Base-by-base conservation (phyloP, 768 basidiomycete genomes). In the Chalciporus piperatus region DNA sequence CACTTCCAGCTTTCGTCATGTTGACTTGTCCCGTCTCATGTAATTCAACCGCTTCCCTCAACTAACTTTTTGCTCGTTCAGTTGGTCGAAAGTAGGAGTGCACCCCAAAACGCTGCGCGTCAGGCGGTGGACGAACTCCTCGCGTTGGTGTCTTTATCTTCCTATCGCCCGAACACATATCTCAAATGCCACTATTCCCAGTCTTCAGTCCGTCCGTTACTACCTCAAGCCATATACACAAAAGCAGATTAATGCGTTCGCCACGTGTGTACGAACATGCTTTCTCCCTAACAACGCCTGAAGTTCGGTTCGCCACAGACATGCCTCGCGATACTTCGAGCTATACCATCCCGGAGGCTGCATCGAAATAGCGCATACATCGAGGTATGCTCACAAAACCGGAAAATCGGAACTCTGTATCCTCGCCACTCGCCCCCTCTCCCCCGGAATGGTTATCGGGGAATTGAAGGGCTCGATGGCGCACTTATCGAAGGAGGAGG, bases 391-490 rank as follows among this genome's bases (percentile, higher is more conserved):
- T 38, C 85, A 90, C 70, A 81, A 80, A 53, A 93, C 91, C 27
- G 92, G 91, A 59, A 93, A 93, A 71, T 89, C 89, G 27, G 91
- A 93, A 65, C 71, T 93, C 13, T 93, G 92, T 60, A 92, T 92
- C 46, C 77, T 92, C 45, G 91, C 91, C 27, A 92, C 91, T 17
- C 84, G 86, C 22, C 69, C 77, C 37, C 76, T 92, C 25, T 71
- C 74, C 22, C 78, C 84, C 19, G 87, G 89, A 52, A 70, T 78
- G 47, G 88, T 90, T 55, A 84, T 93, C 55, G 82, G 80, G n/a
- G 91, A 93, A 64, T 76, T 93, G 44, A 92, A 92, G 67, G 91
- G 91, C 32, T 92, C 91, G 10, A 89, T 93, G 87, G 91, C 92
- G 16, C 84, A 92, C 65, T 72, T 93, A 41, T 88, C 89, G 16